These are phyloP conservation scores for Entomortierella beljakovae DNA, from an alignment of 192 early-diverging fungal species.

Conservation along the genomic window DNA sequence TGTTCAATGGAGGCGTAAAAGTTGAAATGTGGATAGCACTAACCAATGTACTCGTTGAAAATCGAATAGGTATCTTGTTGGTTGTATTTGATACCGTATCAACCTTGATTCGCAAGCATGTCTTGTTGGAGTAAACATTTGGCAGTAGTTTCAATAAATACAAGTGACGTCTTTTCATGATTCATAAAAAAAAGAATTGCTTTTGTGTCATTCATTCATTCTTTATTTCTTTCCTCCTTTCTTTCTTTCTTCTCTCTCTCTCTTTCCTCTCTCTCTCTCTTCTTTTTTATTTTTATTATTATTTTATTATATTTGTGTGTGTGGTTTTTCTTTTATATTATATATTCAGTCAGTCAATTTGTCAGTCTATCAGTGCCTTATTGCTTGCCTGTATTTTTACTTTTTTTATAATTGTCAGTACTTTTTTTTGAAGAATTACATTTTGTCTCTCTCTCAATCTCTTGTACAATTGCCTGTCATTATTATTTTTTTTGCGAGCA, in stretches of 20 bases:
- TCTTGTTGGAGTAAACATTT: conserved; percentile 55
- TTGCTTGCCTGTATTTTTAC: conserved; percentile 16
- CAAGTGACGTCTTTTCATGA: background rate
- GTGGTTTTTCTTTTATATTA: conserved; percentile 7
- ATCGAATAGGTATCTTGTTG: conserved; percentile 72
- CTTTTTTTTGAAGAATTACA: too few species aligned
- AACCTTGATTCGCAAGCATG: conserved; percentile 83
- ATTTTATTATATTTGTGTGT: conserved; percentile 2
- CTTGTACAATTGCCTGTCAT: background rate
- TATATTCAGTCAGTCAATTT: background rate
- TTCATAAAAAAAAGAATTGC: background rate
- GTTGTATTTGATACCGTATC: conserved; percentile 93
- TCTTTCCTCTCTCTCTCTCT: conserved; percentile 3
- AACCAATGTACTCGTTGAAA: background rate
- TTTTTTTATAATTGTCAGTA: too few species aligned
- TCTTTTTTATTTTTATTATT: conserved; percentile 11
- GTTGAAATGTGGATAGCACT: background rate
- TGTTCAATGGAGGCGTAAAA: background rate
- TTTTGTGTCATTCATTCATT: conserved; percentile 15
- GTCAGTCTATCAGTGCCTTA: conserved; percentile 18
- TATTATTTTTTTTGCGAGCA: background rate
- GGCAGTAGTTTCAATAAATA: background rate
- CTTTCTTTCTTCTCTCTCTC: background rate
- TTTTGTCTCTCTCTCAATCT: too few species aligned
- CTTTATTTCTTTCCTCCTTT: background rate